Percentiles rank a stretch among this genome's conserved stretches.
These are phyloP conservation scores for Zygosaccharomyces bailii DNA, from an alignment of 805 yeast species.

Conservation along the genomic window DNA sequence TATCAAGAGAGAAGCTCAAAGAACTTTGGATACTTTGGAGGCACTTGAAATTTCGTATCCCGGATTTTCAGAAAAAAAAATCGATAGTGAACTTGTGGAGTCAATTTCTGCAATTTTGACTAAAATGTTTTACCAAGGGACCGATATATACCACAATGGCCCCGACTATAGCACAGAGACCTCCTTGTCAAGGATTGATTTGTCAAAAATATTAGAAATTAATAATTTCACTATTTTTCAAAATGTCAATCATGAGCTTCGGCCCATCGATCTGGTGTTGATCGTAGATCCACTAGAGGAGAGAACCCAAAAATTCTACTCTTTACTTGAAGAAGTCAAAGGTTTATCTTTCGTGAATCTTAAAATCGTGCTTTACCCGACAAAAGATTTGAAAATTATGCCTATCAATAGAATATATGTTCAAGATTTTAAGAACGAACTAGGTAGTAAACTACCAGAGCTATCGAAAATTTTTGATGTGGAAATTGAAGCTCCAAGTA, in stretches of 20 bases:
- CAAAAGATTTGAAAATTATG: slow-evolving; percentile 39
- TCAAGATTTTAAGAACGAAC: slow-evolving; percentile 39
- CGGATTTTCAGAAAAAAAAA: slow-evolving; percentile 15
- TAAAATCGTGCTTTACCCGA: slow-evolving; percentile 58
- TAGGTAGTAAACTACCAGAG: slow-evolving; percentile 30
- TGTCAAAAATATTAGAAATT: slow-evolving; percentile 29
- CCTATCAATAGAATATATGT: slow-evolving; percentile 57
- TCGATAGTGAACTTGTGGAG: slow-evolving; percentile 47
- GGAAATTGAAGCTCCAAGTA: slow-evolving; percentile 25
- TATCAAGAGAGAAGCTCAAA: slow-evolving; percentile 45
- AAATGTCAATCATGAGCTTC: slow-evolving; percentile 26
- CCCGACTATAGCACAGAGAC: slow-evolving; percentile 42
- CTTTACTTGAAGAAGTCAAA: slow-evolving; percentile 44
- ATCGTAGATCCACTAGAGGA: slow-evolving; percentile 73
- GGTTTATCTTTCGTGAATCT: slow-evolving; percentile 50
- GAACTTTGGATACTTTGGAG: slow-evolving; percentile 40
- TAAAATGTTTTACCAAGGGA: slow-evolving; percentile 40
- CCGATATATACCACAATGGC: slow-evolving; percentile 26
- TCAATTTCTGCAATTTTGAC: slow-evolving; percentile 43
- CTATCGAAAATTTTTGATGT: slow-evolving; percentile 26
- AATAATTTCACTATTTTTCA: slow-evolving; percentile 24
- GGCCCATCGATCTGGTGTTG: slow-evolving; percentile 53
- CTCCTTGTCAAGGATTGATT: slow-evolving; percentile 47
- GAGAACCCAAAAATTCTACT: slow-evolving; percentile 57
- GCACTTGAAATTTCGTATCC: slow-evolving; percentile 27